Evolutionary conservation across 768 basidiomycete species (phyloP).

Genomic region (Tricholoma terreum): DNA sequence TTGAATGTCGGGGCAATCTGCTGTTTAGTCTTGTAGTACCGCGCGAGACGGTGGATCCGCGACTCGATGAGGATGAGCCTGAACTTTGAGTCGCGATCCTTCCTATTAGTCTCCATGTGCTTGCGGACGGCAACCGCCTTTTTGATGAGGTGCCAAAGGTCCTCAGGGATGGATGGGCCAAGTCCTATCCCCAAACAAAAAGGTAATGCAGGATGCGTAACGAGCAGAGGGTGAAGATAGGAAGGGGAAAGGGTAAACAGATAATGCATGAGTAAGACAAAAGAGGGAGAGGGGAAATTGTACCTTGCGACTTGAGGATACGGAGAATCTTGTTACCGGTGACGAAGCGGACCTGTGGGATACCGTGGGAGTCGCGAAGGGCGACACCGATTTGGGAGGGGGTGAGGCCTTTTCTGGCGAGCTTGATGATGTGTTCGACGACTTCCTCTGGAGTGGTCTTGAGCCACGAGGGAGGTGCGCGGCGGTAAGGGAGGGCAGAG

Average conservation of each 20-base stretch:
- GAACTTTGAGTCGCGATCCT: constrained; percentile 96
- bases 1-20: constrained; percentile 98
- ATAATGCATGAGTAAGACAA: constrained; percentile 26
- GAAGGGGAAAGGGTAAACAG: constrained; percentile 12
- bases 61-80: constrained; percentile 99
- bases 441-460: constrained; percentile 96
- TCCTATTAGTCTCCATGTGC: constrained; percentile 96
- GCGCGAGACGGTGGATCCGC: constrained; percentile 93
- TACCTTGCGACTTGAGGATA: constrained; percentile 93
- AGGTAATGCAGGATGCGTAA: constrained; percentile 25
- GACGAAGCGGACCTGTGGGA: constrained; percentile 97
- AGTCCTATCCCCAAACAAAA: constrained; percentile 78
- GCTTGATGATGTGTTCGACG: constrained; percentile 93
- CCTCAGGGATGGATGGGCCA: constrained; percentile 97
- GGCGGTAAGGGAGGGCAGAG: constrained; percentile 96
- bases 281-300: constrained; percentile 9
- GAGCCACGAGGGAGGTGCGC: constrained; percentile 93
- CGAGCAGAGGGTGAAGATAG: constrained; percentile 8
- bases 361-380: constrained; percentile 96
- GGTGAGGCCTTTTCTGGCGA: constrained; percentile 95
- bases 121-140: constrained; percentile 99
- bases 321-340: constrained; percentile 99
- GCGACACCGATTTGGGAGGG: constrained; percentile 98
- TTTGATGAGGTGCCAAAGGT: constrained; percentile 99
- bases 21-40: constrained; percentile 99